These are phyloP conservation scores for Umbellularia californica DNA, from an alignment of 164 flowering plant genomes.

Conservation along the genomic window DNA sequence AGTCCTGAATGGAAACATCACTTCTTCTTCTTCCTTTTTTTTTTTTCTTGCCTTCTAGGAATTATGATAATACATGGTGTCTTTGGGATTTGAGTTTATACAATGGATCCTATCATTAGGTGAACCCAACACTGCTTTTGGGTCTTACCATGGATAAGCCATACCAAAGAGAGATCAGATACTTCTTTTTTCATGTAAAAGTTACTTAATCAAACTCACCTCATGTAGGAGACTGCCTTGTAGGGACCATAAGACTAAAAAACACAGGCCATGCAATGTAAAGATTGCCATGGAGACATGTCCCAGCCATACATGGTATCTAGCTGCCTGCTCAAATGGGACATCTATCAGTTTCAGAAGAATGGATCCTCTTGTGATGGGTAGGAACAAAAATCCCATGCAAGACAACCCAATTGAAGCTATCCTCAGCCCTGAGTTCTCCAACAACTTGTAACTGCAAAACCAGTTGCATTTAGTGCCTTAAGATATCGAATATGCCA, in stretches of 20 bases:
- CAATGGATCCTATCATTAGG: no score
- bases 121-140: no score
- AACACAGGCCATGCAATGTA: conserved; percentile 68
- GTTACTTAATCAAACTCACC: conserved; percentile 28
- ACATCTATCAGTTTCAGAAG: conserved; percentile 75
- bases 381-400: conserved; percentile 76
- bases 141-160: no score
- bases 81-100: no score
- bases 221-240: conserved; percentile 44
- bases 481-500: not conserved
- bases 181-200: no score
- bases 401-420: conserved; percentile 67
- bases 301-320: conserved; percentile 94
- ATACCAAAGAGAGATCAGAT: no score
- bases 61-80: no score
- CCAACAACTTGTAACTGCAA: conserved; percentile 46
- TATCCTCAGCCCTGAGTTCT: conserved; percentile 47
- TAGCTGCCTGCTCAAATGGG: conserved; percentile 89
- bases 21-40: no score
- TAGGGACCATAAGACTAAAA: conserved; percentile 56
- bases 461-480: not conserved
- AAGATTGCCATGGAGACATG: conserved; percentile 73
- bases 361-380: conserved; percentile 73
- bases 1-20: no score
- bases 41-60: no score